Evolutionary conservation across 1,284 basidiomycete species (phyloP).

Genomic region (Coniferiporia sulphurascens): DNA sequence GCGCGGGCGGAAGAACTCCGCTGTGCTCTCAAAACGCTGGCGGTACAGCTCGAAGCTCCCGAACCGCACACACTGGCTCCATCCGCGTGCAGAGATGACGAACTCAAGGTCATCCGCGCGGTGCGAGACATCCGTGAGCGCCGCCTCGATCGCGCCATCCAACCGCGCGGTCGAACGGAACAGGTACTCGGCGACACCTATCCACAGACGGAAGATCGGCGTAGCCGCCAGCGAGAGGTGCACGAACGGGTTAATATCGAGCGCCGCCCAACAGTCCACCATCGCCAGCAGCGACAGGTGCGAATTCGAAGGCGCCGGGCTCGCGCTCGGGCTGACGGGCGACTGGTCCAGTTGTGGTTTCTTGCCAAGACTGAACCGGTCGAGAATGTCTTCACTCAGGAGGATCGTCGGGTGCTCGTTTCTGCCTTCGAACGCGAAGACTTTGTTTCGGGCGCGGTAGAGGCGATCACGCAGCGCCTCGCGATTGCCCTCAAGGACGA

Average conservation of each 20-base stretch:
- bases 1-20: slow-evolving; percentile 79
- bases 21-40: slow-evolving; percentile 77
- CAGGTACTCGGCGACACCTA: slow-evolving; percentile 95
- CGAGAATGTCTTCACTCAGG: slow-evolving; percentile 81
- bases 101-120: slow-evolving; percentile 92
- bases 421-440: slow-evolving; percentile 51
- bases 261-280: slow-evolving; percentile 95
- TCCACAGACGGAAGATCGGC: slow-evolving; percentile 94
- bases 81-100: slow-evolving; percentile 90
- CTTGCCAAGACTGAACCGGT: slow-evolving; percentile 81
- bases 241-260: slow-evolving; percentile 85
- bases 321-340: slow-evolving; percentile 15
- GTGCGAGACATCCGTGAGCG: slow-evolving; percentile 77
- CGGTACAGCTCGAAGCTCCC: slow-evolving; percentile 90
- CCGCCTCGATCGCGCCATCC: slow-evolving; percentile 70
- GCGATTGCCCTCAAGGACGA: slow-evolving; percentile 85
- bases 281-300: slow-evolving; percentile 96
- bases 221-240: slow-evolving; percentile 95
- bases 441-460: slow-evolving; percentile 69
- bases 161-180: slow-evolving; percentile 70
- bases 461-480: slow-evolving; percentile 68
- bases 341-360: slow-evolving; percentile 27
- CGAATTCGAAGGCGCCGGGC: slow-evolving; percentile 59
- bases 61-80: slow-evolving; percentile 93
- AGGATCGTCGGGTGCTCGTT: slow-evolving; percentile 60